These are phyloP conservation scores for Aspergillus taichungensis DNA, from an alignment of 495 filamentous ascomycete genomes.

Conservation along the genomic window DNA sequence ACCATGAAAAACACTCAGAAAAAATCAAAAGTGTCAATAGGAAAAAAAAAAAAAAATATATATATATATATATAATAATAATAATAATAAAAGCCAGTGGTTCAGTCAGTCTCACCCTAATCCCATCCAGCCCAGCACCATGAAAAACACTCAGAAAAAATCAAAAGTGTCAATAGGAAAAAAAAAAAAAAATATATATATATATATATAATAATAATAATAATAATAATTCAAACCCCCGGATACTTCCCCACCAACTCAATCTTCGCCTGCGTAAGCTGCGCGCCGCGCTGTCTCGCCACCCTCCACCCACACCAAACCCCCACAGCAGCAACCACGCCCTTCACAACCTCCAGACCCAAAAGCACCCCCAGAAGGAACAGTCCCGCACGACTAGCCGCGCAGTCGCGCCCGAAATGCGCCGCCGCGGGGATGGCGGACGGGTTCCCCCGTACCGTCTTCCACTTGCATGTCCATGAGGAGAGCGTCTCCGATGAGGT, in stretches of 20 bases:
- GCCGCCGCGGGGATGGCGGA: slow-evolving; percentile 15
- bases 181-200: too few relatives aligned
- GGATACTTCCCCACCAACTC: slow-evolving; percentile 22
- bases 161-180: too few relatives aligned
- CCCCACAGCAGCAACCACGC: slow-evolving; percentile 29
- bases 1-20: too few relatives aligned
- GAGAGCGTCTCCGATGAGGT: slow-evolving; percentile 36
- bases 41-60: too few relatives aligned
- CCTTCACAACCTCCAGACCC: slow-evolving; percentile 36
- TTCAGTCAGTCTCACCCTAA: too few relatives aligned
- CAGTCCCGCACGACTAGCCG: slow-evolving; percentile 30
- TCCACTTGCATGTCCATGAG: slow-evolving; percentile 48
- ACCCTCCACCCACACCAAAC: slow-evolving; percentile 33
- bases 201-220: too few relatives aligned
- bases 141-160: too few relatives aligned
- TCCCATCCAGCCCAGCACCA: too few relatives aligned
- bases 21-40: too few relatives aligned
- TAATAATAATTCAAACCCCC: slow-evolving; percentile 4
- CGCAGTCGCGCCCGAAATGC: slow-evolving; percentile 38
- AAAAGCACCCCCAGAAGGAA: slow-evolving; percentile 33
- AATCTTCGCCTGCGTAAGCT: slow-evolving; percentile 23
- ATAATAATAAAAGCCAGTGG: too few relatives aligned
- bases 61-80: too few relatives aligned
- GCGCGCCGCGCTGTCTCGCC: slow-evolving; percentile 19
- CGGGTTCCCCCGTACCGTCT: slow-evolving; percentile 5